Evolutionary conservation across 805 yeast genomes (phyloP).

Genomic region (Lachancea kluyveri): DNA sequence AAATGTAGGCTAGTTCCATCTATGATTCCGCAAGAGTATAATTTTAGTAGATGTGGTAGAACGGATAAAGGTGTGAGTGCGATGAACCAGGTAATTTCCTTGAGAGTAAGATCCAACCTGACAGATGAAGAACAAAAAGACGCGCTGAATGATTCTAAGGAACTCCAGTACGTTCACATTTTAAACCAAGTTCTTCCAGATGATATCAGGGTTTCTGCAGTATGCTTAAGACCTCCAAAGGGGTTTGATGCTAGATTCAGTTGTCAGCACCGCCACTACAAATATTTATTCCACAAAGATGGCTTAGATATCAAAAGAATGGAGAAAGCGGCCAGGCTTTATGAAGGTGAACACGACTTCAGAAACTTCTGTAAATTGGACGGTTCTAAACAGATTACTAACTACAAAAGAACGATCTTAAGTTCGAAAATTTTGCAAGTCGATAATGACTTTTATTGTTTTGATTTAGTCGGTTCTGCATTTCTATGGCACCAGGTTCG

Average conservation of each 20-base stretch:
- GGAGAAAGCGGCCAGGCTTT: conserved; percentile 55
- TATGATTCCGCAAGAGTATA: conserved; percentile 52
- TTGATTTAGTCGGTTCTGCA: conserved; percentile 82
- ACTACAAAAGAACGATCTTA: conserved; percentile 60
- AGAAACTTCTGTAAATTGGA: conserved; percentile 92
- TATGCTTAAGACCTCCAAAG: conserved; percentile 76
- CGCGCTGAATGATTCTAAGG: conserved; percentile 52
- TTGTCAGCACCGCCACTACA: conserved; percentile 80
- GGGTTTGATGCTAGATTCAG: conserved; percentile 90
- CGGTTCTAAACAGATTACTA: conserved; percentile 86
- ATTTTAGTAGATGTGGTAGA: conserved; percentile 87
- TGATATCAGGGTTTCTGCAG: conserved; percentile 77
- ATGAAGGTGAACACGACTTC: conserved; percentile 78
- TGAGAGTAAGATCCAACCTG: conserved; percentile 66
- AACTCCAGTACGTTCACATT: conserved; percentile 68
- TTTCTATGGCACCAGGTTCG: conserved; percentile 98
- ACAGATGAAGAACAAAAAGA: conserved; percentile 54
- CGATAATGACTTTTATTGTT: conserved; percentile 46
- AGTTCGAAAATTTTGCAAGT: conserved; percentile 41
- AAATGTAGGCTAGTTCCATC: conserved; percentile 60
- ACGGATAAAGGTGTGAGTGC: conserved; percentile 98
- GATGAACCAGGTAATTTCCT: conserved; percentile 85
- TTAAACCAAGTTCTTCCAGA: conserved; percentile 73
- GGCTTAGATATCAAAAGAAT: conserved; percentile 59
- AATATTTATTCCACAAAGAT: conserved; percentile 61